Percentiles rank a stretch among this genome's conserved stretches.
phyloP scores from a whole-genome alignment of 345 rosid species.

The Kandelia obovata region DNA sequence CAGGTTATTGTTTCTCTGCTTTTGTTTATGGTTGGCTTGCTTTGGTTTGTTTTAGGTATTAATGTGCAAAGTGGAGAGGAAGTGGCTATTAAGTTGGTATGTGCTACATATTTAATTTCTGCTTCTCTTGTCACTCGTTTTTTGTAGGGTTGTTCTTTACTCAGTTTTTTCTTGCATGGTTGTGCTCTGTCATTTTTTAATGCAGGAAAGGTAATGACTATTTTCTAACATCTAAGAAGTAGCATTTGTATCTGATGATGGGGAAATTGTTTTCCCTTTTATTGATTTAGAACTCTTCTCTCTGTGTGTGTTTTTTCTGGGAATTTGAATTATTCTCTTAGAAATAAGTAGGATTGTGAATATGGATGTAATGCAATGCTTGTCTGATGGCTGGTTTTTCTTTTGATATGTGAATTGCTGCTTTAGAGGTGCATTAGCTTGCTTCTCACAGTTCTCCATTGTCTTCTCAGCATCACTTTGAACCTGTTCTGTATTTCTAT shows the following conservation, averaged over 20 bases:
- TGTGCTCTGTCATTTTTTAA: not conserved
- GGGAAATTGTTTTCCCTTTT: not conserved
- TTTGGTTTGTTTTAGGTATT: constrained; percentile 33
- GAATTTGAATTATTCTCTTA: not conserved
- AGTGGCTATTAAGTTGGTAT: constrained; percentile 66
- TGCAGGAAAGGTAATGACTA: not conserved
- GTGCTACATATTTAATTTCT: not conserved
- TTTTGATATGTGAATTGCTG: too few species aligned
- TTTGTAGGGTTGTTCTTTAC: not conserved
- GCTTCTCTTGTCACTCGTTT: not conserved
- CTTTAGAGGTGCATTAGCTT: too few species aligned
- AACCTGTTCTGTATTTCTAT: not conserved
- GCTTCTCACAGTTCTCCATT: too few species aligned
- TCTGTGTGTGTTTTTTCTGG: not conserved
- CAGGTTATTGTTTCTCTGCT: not conserved
- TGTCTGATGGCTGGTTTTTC: too few species aligned
- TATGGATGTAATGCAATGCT: not conserved
- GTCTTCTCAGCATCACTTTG: not conserved
- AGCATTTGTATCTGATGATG: too few species aligned
- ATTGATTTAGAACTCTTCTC: too few species aligned
- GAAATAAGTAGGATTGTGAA: not conserved
- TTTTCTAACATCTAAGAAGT: not conserved
- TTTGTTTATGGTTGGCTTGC: not conserved
- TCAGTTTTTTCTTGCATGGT: not conserved
- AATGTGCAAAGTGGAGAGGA: constrained; percentile 63